phyloP scores from a whole-genome alignment of 148 eudicot genomes.

The Beta vulgaris region DNA sequence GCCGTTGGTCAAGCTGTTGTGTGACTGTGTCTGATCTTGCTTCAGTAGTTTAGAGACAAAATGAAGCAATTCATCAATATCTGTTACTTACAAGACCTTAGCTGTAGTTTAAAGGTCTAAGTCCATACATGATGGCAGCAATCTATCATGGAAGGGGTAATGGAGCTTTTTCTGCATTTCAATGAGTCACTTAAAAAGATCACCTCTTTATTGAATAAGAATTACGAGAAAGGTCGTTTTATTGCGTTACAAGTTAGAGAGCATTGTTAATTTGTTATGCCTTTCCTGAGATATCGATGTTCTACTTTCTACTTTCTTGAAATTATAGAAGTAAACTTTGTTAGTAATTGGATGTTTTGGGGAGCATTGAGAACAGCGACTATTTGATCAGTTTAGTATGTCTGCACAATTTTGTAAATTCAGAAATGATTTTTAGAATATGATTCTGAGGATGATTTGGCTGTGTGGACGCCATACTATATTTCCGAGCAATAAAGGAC shows the following conservation, averaged over 20 bases:
- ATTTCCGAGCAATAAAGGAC: not conserved
- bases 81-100: not conserved
- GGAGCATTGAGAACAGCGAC: too few relatives aligned
- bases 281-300: not conserved
- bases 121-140: not conserved
- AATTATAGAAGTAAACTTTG: too few relatives aligned
- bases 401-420: too few relatives aligned
- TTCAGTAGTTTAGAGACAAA: not conserved
- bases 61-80: not conserved
- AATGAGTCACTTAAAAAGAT: not conserved
- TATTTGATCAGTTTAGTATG: too few relatives aligned
- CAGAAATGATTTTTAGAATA: too few relatives aligned
- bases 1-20: not conserved
- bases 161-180: too few relatives aligned
- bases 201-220: not conserved
- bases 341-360: too few relatives aligned
- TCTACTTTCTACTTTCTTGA: not conserved
- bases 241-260: not conserved
- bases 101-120: not conserved
- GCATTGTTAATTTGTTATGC: not conserved
- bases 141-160: not conserved
- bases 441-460: not conserved
- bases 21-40: not conserved
- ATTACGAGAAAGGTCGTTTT: not conserved
- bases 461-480: not conserved